Evolutionary conservation across 2,329 filamentous ascomycete genomes (phyloP).

Genomic region (Penicillium sclerotigenum): DNA sequence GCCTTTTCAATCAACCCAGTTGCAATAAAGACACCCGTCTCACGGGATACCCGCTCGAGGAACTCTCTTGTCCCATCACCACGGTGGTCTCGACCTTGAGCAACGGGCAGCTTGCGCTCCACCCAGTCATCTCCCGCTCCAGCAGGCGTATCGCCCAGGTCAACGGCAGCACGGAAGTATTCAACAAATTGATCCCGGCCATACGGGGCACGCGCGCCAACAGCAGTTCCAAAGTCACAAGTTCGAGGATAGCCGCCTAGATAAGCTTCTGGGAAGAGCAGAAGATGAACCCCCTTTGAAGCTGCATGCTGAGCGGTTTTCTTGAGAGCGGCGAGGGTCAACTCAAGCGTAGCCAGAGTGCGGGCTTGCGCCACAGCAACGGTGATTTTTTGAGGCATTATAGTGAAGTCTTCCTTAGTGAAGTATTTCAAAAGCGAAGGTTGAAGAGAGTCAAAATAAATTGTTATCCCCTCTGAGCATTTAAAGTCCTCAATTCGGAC

Average conservation of each 20-base stretch:
- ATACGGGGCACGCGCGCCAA: conserved; percentile 65
- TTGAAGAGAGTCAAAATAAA: not conserved
- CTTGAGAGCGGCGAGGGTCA: conserved; percentile 66
- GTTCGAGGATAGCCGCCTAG: conserved; percentile 88
- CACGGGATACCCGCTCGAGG: conserved; percentile 69
- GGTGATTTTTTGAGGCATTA: conserved; percentile 30
- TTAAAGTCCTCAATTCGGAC: not conserved
- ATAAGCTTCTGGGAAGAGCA: conserved; percentile 90
- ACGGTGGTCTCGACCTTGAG: conserved; percentile 51
- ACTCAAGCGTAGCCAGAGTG: conserved; percentile 41
- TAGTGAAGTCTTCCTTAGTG: not conserved
- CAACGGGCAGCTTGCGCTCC: conserved; percentile 55
- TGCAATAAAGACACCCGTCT: conserved; percentile 79
- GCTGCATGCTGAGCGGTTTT: conserved; percentile 63
- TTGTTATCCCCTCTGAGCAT: not conserved
- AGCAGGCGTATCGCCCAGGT: conserved; percentile 72
- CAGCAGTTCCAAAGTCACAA: conserved; percentile 68
- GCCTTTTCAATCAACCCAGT: conserved; percentile 75
- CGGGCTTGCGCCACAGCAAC: conserved; percentile 49
- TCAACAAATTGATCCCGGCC: conserved; percentile 78
- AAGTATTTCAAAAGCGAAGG: not conserved
- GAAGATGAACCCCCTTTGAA: conserved; percentile 58
- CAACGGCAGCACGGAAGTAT: conserved; percentile 76
- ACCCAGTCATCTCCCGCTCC: conserved; percentile 74
- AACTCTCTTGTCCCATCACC: conserved; percentile 77